Evolutionary conservation across 2,329 filamentous ascomycete species (phyloP), one percentile per base, ranked within the genome.

Genomic region (Gyromitra esculenta): DNA sequence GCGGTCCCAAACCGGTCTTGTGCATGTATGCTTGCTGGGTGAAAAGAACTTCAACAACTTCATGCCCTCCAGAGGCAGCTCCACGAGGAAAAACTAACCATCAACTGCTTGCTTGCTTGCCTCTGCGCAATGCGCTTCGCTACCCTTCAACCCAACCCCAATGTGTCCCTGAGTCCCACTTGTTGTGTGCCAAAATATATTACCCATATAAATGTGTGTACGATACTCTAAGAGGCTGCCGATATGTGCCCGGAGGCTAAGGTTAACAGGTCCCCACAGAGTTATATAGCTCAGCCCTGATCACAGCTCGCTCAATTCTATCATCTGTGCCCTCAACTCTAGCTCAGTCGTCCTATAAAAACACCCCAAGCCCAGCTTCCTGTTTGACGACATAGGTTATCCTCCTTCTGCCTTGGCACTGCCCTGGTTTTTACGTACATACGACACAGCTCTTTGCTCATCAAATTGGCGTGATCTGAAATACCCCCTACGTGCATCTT

Each of bases 11-110:
- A 63, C 21, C 21, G 31, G 68, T 21, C 59, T 65, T 45, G 18
- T 64, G 68, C 59, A 54, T 21, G 21, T 56, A 15, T 57, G 64
- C 21, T 50, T 41, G 25, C 41, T 52, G 25, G 25, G 50, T 31
- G 52, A 64, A 64, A 64, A 62, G 41, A 62, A 71, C 59, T 50
- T 52, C 56, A 66, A 73, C 69, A 21, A 59, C 52, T 31, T 43
- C 67, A 63, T 63, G 56, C 43, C 72, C 69, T 67, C 69, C 73
- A 68, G 67, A 57, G 68, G 73, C 62, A 68, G 68, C 68, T 67
- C 73, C 54, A 76, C 73, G 67, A 72, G 73, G 35, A 45, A 60
- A 54, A 31, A 31, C 2, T 31, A 31, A 31, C 25, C 25, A 73
- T 11, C 9, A 56, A 39, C 69, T 60, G 31, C 63, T 73, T 57